A percentile compares a stretch with the other conserved stretches of the same genome.
These are phyloP conservation scores for Ceriops decandra DNA, from an alignment of 345 rosid genomes.

Conservation along the genomic window DNA sequence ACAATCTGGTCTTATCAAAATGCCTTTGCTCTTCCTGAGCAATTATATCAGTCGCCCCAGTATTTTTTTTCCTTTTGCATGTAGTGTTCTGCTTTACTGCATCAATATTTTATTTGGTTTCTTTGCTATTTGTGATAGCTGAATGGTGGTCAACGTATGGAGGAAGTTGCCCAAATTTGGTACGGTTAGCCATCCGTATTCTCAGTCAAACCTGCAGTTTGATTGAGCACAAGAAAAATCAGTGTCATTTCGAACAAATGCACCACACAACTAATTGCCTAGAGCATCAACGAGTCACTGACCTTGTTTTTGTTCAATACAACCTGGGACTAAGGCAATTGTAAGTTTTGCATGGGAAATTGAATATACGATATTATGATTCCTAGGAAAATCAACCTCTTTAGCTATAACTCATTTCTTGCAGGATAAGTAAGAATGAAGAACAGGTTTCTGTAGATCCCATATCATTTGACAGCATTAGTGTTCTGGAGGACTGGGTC, in stretches of 20 bases:
- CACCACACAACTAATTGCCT: constrained; percentile 58
- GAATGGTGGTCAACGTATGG: constrained; percentile 99
- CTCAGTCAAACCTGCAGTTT: constrained; percentile 79
- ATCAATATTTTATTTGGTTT: not conserved
- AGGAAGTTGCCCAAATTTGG: constrained; percentile 85
- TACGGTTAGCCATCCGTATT: constrained; percentile 68
- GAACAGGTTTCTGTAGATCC: constrained; percentile 18
- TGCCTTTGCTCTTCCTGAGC: not conserved
- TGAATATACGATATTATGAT: not conserved
- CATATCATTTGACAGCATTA: constrained; percentile 15
- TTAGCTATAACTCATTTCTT: constrained; percentile 2
- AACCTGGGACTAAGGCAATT: constrained; percentile 66
- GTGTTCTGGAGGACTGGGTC: constrained; percentile 24
- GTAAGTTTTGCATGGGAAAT: constrained; percentile 31
- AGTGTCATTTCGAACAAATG: constrained; percentile 35
- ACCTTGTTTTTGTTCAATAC: constrained; percentile 68
- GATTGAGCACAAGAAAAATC: constrained; percentile 36
- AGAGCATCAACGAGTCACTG: constrained; percentile 66
- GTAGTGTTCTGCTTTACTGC: not conserved
- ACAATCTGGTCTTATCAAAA: constrained; percentile 4
- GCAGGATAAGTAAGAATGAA: constrained; percentile 11
- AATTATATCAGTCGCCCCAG: not conserved
- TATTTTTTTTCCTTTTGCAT: not conserved
- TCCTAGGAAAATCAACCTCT: not conserved
- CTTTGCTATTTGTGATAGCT: constrained; percentile 36